Percentiles rank a stretch among this genome's conserved stretches.
phyloP scores from a whole-genome alignment of 306 rosid genomes.

The Dalbergia cochinchinensis region DNA sequence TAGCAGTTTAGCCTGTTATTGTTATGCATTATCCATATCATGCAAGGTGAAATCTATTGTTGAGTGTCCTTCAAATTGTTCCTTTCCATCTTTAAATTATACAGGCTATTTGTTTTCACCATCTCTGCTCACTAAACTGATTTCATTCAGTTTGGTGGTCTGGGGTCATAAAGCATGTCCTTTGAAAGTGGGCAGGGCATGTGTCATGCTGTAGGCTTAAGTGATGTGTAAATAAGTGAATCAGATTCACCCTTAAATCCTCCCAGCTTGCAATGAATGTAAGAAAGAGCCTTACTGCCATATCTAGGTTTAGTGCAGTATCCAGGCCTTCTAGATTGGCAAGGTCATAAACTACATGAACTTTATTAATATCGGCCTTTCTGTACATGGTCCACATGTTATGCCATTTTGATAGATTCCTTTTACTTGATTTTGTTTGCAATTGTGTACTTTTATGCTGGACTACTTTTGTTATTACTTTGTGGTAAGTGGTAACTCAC shows the following conservation, averaged over 20 bases:
- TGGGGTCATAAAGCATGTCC: constrained; percentile 6
- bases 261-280: constrained; percentile 18
- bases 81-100: not conserved
- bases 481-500: constrained; percentile 1
- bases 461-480: constrained; percentile 10
- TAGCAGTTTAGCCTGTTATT: constrained; percentile 32
- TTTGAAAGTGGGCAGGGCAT: not conserved
- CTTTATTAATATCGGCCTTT: not conserved
- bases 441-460: not conserved
- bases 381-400: not conserved
- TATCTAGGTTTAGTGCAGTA: constrained; percentile 14
- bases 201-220: not conserved
- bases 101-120: not conserved
- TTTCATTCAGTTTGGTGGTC: constrained; percentile 27
- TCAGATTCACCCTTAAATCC: constrained; percentile 17
- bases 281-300: constrained; percentile 16
- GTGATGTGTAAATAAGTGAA: constrained; percentile 26
- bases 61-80: not conserved
- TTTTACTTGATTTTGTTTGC: constrained; percentile 6
- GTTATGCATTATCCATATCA: constrained; percentile 24
- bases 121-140: not conserved
- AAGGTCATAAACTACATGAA: not conserved
- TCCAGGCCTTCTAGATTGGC: not conserved
- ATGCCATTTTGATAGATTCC: not conserved
- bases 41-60: constrained; percentile 25